Conservation (phyloP, 306 rosid species). For the Prunus fruticosa region DNA sequence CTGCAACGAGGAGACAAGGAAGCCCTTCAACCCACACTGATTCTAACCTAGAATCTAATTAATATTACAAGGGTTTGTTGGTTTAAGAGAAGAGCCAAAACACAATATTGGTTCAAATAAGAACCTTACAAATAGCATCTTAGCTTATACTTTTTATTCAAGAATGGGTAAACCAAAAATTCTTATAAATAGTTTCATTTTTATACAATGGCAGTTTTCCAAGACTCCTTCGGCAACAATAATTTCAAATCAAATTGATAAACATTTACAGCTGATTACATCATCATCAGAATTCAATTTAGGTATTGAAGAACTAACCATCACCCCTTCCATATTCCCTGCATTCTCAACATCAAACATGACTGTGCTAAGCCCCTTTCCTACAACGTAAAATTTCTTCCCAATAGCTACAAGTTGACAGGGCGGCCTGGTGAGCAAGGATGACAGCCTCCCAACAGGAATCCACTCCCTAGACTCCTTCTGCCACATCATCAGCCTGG, state of each 20-base stretch:
- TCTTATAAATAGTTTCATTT: neutral
- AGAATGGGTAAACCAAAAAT: neutral
- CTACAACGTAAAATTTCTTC: constrained; percentile 58
- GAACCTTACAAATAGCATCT: too few relatives aligned
- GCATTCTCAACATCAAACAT: constrained; percentile 57
- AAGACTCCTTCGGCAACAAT: neutral
- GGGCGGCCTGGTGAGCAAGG: constrained; percentile 79
- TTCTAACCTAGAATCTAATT: too few relatives aligned
- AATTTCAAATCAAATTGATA: constrained; percentile 58
- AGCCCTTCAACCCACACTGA: too few relatives aligned
- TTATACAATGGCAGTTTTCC: neutral
- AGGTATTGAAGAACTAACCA: constrained; percentile 71
- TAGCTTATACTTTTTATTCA: neutral
- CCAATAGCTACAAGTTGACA: constrained; percentile 75
- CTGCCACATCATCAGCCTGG: constrained; percentile 71
- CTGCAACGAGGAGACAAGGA: too few relatives aligned
- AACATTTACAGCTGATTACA: constrained; percentile 73
- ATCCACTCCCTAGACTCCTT: constrained; percentile 61
- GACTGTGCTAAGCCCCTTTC: constrained; percentile 82
- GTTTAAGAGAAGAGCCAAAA: too few relatives aligned
- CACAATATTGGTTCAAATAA: too few relatives aligned
- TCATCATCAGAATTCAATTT: constrained; percentile 42
- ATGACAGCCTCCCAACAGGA: constrained; percentile 67
- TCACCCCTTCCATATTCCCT: constrained; percentile 26
- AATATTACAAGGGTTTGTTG: too few relatives aligned